Percentiles rank a stretch among this genome's conserved stretches.
Evolutionary conservation across 164 flowering plant species (phyloP).

Genomic region (Magnolia kwangsiensis): DNA sequence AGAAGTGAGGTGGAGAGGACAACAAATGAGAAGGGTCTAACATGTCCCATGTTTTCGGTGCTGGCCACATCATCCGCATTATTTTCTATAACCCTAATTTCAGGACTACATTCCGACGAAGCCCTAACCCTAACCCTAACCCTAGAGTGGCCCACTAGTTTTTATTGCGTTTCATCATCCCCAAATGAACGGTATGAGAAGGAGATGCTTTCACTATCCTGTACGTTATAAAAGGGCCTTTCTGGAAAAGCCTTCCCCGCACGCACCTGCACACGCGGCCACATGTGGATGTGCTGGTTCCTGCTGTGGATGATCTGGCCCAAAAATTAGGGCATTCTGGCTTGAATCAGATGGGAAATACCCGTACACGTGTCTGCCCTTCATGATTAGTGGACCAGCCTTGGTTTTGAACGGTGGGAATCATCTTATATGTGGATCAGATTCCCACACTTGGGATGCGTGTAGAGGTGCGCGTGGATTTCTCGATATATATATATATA

Average conservation of each 20-base stretch:
- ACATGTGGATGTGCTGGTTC: too few species aligned
- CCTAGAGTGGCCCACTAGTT: background rate
- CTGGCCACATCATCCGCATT: conserved; percentile 14
- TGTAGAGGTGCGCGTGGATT: background rate
- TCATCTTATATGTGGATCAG: background rate
- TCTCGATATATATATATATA: too few species aligned
- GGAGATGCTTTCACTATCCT: background rate
- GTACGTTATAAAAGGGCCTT: background rate
- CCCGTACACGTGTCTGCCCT: background rate
- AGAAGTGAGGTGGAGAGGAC: background rate
- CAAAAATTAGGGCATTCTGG: background rate
- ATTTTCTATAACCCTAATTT: background rate
- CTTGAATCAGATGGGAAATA: background rate
- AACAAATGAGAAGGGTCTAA: conserved; percentile 10
- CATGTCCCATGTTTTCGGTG: conserved; percentile 21
- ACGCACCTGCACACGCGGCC: too few species aligned
- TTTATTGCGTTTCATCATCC: background rate
- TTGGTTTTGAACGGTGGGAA: background rate
- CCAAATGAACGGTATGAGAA: background rate
- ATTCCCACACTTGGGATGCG: background rate
- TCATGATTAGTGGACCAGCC: background rate
- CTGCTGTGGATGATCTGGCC: too few species aligned
- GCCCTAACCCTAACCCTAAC: conserved; percentile 7
- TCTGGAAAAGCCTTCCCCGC: too few species aligned
- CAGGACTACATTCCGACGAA: background rate